Evolutionary conservation across 208 protist genomes (phyloP).

Genomic region (Angomonas ambiguus): DNA sequence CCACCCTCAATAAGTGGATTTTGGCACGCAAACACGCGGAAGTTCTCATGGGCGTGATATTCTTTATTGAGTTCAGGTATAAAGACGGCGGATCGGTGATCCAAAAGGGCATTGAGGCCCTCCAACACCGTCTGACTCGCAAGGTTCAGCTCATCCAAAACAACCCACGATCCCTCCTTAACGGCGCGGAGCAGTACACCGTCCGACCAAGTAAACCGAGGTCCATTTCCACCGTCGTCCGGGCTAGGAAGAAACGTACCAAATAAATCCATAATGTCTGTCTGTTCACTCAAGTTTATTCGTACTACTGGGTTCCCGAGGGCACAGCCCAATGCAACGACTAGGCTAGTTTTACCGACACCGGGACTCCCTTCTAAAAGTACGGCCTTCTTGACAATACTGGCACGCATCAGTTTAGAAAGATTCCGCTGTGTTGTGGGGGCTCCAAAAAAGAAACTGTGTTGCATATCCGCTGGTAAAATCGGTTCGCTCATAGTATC

Average conservation of each 20-base stretch:
- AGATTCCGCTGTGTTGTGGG: constrained; percentile 97
- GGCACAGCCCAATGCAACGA: constrained; percentile 93
- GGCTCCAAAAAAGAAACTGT: constrained; percentile 92
- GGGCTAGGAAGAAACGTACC: constrained; percentile 83
- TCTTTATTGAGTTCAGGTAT: constrained; percentile 91
- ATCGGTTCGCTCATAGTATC: constrained; percentile 69
- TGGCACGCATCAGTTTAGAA: constrained; percentile 93
- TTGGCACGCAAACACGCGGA: constrained; percentile 99
- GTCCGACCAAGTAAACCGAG: constrained; percentile 97
- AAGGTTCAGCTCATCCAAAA: constrained; percentile 99
- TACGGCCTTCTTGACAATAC: constrained; percentile 93
- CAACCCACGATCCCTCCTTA: constrained; percentile 97
- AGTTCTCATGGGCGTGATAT: constrained; percentile 81
- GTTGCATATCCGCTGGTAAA: constrained; percentile 59
- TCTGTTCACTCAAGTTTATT: constrained; percentile 99
- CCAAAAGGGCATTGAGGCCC: constrained; percentile 99
- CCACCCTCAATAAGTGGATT: constrained; percentile 98
- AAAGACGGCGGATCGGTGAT: constrained; percentile 96
- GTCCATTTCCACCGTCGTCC: constrained; percentile 20
- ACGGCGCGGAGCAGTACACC: constrained; percentile 96
- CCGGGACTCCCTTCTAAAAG: constrained; percentile 97
- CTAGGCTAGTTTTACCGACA: constrained; percentile 99
- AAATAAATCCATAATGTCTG: constrained; percentile 99
- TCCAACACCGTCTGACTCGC: constrained; percentile 99
- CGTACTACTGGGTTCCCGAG: constrained; percentile 92